A percentile compares a stretch with the other conserved stretches of the same genome.
These are phyloP conservation scores for Trypanosoma melophagium DNA, from an alignment of 208 protist genomes.

Conservation along the genomic window DNA sequence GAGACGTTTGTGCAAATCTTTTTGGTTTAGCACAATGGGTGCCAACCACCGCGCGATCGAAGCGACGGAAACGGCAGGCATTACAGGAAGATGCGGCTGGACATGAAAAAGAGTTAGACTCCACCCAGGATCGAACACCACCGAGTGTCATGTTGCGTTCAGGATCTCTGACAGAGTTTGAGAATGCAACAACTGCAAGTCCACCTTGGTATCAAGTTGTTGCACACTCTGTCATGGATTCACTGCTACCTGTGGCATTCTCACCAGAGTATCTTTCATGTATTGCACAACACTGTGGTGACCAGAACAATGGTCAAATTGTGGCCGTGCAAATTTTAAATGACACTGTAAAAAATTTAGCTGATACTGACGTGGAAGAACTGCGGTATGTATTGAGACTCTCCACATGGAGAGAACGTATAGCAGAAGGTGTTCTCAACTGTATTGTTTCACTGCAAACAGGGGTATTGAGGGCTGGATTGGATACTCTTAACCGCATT, in stretches of 20 bases:
- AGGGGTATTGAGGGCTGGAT: slow-evolving; percentile 82
- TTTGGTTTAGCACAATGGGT: slow-evolving; percentile 23
- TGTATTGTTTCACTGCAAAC: slow-evolving; percentile 84
- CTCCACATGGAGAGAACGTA: slow-evolving; percentile 53
- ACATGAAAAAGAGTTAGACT: not conserved
- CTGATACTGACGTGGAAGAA: slow-evolving; percentile 29
- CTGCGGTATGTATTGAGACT: slow-evolving; percentile 39
- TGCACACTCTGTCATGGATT: slow-evolving; percentile 31
- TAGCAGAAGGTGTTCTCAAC: slow-evolving; percentile 88
- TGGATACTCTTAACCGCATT: slow-evolving; percentile 88
- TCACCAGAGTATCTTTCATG: slow-evolving; percentile 65
- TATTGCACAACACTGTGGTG: slow-evolving; percentile 64
- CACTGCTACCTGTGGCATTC: slow-evolving; percentile 50
- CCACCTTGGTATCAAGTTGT: not conserved
- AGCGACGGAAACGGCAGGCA: slow-evolving; percentile 9
- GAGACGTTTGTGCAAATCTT: slow-evolving; percentile 38
- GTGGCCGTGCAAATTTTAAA: slow-evolving; percentile 63
- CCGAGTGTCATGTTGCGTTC: not conserved
- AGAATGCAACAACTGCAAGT: not conserved
- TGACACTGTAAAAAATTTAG: slow-evolving; percentile 50
- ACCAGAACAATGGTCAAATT: slow-evolving; percentile 67
- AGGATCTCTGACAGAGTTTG: slow-evolving; percentile 1
- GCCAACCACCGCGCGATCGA: slow-evolving; percentile 22
- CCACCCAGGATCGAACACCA: not conserved
- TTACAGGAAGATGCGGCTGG: not conserved